Percentiles rank a stretch among this genome's conserved stretches.
Evolutionary conservation across 2,329 filamentous ascomycete genomes (phyloP).

Genomic region (Alternaria sp.): DNA sequence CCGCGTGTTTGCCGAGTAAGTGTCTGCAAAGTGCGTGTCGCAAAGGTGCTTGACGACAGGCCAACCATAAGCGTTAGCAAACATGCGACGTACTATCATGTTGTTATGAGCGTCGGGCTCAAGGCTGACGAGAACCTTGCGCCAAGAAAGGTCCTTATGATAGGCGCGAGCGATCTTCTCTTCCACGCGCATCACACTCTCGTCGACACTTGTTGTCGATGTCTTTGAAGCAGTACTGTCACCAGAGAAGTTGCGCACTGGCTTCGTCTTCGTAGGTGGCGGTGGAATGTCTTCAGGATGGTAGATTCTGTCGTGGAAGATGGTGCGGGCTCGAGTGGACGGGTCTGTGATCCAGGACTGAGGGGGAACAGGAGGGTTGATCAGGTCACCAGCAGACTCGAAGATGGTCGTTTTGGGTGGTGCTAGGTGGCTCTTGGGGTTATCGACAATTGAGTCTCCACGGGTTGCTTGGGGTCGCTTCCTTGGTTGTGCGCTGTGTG

Average conservation of each 20-base stretch:
- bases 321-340: conserved; percentile 79
- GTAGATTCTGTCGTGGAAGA: conserved; percentile 96
- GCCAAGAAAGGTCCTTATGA: conserved; percentile 89
- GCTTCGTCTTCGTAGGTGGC: conserved; percentile 63
- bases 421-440: conserved; percentile 61
- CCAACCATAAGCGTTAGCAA: conserved; percentile 97
- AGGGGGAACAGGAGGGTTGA: conserved; percentile 87
- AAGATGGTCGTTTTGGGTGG: conserved; percentile 93
- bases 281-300: conserved; percentile 91
- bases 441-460: conserved; percentile 59
- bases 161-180: conserved; percentile 98
- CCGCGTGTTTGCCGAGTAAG: conserved; percentile 66
- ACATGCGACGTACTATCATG: conserved; percentile 94
- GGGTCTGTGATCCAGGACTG: conserved; percentile 85
- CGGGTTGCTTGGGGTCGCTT: conserved; percentile 55
- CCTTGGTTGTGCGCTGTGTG: conserved; percentile 18
- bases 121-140: conserved; percentile 92
- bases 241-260: conserved; percentile 46
- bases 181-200: conserved; percentile 83
- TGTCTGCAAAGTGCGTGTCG: conserved; percentile 90
- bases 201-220: conserved; percentile 43
- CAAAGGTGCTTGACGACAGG: conserved; percentile 94
- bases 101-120: conserved; percentile 99
- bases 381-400: conserved; percentile 89
- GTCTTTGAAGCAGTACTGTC: conserved; percentile 39